phyloP scores from a whole-genome alignment of 176 grass and related monocot species.

The Oryza officinalis region DNA sequence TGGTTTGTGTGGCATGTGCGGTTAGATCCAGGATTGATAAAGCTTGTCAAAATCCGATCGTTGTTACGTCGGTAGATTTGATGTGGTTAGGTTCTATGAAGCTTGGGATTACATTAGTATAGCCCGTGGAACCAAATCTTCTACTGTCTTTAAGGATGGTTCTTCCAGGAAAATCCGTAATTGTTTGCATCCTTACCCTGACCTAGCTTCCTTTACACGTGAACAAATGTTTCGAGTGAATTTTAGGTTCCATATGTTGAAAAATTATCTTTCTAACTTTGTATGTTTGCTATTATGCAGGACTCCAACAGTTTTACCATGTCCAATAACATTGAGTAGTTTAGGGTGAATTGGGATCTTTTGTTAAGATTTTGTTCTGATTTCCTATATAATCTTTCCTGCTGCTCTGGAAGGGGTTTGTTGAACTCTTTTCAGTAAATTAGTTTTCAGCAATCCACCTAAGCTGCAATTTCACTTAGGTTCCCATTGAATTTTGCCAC shows the following conservation, averaged over 20 bases:
- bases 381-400: not conserved
- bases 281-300: too few species aligned
- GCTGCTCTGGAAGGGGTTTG: not conserved
- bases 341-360: not conserved
- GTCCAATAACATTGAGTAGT: not conserved
- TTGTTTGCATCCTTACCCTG: not conserved
- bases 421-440: not conserved
- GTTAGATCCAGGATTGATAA: conserved; percentile 40
- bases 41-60: not conserved
- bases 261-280: too few species aligned
- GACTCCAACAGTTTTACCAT: not conserved
- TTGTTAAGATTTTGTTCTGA: not conserved
- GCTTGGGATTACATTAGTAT: not conserved
- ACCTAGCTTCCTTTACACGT: not conserved
- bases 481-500: not conserved
- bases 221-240: not conserved
- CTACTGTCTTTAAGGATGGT: not conserved
- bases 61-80: not conserved
- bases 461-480: not conserved
- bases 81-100: not conserved
- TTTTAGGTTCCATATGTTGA: not conserved
- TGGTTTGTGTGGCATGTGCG: not conserved
- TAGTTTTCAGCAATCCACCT: not conserved
- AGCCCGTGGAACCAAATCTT: not conserved
- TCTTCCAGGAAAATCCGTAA: not conserved